A percentile compares a stretch with the other conserved stretches of the same genome.
These are phyloP conservation scores for Macrocybe gigantea DNA, from an alignment of 768 basidiomycete species.

Conservation along the genomic window DNA sequence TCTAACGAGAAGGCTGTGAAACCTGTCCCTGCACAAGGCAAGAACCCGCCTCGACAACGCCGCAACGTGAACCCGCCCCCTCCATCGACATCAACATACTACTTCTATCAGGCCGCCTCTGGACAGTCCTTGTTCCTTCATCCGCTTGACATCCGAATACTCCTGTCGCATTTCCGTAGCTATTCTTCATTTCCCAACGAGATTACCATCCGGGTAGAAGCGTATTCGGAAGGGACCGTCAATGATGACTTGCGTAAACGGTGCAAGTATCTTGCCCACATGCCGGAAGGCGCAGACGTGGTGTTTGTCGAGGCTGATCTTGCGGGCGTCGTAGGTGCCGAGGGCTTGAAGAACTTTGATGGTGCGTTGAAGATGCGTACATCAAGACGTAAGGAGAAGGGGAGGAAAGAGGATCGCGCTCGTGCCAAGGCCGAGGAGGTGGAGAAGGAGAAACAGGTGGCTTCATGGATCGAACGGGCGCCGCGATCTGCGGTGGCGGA, in stretches of 20 bases:
- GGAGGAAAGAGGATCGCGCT: slow-evolving; percentile 82
- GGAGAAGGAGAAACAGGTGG: slow-evolving; percentile 48
- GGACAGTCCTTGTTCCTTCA: slow-evolving; percentile 91
- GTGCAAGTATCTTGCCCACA: slow-evolving; percentile 92
- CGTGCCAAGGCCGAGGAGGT: slow-evolving; percentile 70
- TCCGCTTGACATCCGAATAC: slow-evolving; percentile 91
- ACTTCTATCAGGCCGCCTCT: slow-evolving; percentile 92
- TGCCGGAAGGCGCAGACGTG: slow-evolving; percentile 89
- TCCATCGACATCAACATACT: slow-evolving; percentile 85
- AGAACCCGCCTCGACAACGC: slow-evolving; percentile 51
- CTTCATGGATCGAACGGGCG: slow-evolving; percentile 10
- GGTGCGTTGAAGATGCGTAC: slow-evolving; percentile 72
- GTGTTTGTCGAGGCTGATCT: slow-evolving; percentile 91
- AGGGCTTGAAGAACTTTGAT: slow-evolving; percentile 80
- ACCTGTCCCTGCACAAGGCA: slow-evolving; percentile 19
- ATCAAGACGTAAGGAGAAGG: slow-evolving; percentile 73
- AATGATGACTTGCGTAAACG: slow-evolving; percentile 92
- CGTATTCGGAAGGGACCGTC: slow-evolving; percentile 68
- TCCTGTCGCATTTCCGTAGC: slow-evolving; percentile 75
- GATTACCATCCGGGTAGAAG: slow-evolving; percentile 78
- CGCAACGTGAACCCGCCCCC: slow-evolving; percentile 84
- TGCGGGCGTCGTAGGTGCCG: slow-evolving; percentile 65
- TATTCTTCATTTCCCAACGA: slow-evolving; percentile 83
- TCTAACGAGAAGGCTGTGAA: not conserved
- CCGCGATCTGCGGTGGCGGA: not conserved